Percentiles rank a stretch among this genome's conserved stretches.
Conservation (phyloP, 208 protist species). For the Crithidia acanthocephali region DNA sequence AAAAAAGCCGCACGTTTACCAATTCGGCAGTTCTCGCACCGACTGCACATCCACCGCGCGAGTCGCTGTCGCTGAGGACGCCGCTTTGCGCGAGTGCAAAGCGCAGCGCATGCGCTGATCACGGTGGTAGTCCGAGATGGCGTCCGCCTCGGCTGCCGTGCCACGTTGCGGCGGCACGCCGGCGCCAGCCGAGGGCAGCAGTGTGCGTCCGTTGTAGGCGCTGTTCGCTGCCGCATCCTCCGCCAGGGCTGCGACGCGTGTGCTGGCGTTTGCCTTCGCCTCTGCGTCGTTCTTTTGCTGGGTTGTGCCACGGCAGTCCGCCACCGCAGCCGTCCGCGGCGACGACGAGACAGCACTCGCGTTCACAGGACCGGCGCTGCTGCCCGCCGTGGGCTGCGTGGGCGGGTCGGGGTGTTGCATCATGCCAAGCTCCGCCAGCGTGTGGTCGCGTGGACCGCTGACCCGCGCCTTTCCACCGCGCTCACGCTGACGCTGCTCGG, state of each 20-base stretch:
- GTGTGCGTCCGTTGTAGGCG: conserved; percentile 9
- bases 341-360: neutral
- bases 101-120: conserved; percentile 21
- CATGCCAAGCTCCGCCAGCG: conserved; percentile 56
- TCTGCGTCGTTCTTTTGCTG: neutral
- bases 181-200: conserved; percentile 17
- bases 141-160: conserved; percentile 26
- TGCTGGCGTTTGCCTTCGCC: neutral
- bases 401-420: conserved; percentile 18
- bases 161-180: conserved; percentile 11
- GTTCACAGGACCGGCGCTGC: neutral
- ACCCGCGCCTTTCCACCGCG: conserved; percentile 56
- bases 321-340: neutral
- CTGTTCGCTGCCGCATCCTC: neutral
- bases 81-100: neutral
- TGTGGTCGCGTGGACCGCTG: conserved; percentile 51
- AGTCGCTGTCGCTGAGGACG: neutral
- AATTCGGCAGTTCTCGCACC: conserved; percentile 50
- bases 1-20: conserved; percentile 15
- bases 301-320: neutral
- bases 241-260: neutral
- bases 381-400: neutral
- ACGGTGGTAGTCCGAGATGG: conserved; percentile 23
- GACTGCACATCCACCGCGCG: conserved; percentile 42
- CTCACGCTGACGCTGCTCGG: conserved; percentile 10